Base-by-base conservation (phyloP, 306 rosid species). In the Sicyos baderoa region DNA sequence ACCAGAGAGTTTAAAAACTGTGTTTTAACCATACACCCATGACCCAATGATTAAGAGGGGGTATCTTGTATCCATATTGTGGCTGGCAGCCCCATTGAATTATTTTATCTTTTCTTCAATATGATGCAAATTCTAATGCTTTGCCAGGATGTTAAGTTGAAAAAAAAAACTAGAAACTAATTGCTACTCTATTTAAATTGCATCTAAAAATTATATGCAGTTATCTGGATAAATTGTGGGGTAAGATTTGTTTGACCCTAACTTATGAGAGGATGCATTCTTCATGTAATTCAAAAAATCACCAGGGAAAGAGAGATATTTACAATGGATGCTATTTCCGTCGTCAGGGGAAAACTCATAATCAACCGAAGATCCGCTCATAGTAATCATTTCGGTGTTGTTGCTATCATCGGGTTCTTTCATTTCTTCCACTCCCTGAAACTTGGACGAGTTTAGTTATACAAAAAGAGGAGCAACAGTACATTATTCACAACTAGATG, bases 251-350 rank as follows among this genome's bases (percentile, higher is more conserved):
- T 16, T 15, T 48, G 42, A 14, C 37, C 2, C 70, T 13, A 19
- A 44, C 29, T 64, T 42, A 19, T 47, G 18, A 4, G 54, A 45
- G 21, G 14, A 65, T 19, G 71, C 14, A 45, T 32, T 35, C 37
- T 23, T 25, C 56, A 48, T 22, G 16, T 16, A 16, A 49, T 9
- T 48, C 23, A 23, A 67, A 12, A 22, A 7, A 7, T 64, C 18
- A 40, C 69, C 9, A 6, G 67, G 70, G 7, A 40, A 2, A 45
- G 49, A 56, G 66, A 81, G 45, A 76, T 53, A 54, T 29, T 72
- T 87, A 90, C 99, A 87, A 55, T 72, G 78, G 80, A 82, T 51
- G 61, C 85, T 80, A 61, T 78, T 80, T 85, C 79, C 80, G 68
- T 81, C 74, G 52, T 79, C 89, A 70, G 82, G 54, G 76, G 64